These are phyloP conservation scores for Solanum tarijense DNA, from an alignment of 257 asterid species.

Conservation along the genomic window DNA sequence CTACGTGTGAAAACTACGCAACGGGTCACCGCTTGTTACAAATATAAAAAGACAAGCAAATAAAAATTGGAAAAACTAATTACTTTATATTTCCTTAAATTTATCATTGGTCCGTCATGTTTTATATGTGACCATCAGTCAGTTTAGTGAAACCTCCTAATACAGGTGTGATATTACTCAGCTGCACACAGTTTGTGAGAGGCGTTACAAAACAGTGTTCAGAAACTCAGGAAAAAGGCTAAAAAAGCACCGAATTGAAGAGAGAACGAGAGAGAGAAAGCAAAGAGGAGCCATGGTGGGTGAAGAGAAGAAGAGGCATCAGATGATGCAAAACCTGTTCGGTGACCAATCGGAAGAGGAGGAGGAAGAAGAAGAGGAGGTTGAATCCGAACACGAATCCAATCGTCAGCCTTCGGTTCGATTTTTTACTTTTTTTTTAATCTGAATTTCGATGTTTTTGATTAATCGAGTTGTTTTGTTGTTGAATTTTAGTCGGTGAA, in stretches of 20 bases:
- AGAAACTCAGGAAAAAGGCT: neutral
- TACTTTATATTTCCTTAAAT: no score
- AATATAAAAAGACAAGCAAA: neutral
- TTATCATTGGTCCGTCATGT: neutral
- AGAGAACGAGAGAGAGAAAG: neutral
- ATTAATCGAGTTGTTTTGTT: neutral
- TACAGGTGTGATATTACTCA: neutral
- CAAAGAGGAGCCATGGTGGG: conserved; percentile 52
- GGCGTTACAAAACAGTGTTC: neutral
- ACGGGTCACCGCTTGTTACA: neutral
- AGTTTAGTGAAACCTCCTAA: neutral
- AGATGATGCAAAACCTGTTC: conserved; percentile 96
- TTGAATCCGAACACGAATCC: conserved; percentile 93
- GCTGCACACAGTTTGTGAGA: neutral
- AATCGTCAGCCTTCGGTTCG: conserved; percentile 86
- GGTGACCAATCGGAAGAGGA: conserved; percentile 97
- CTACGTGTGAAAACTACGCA: neutral
- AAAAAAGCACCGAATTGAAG: neutral
- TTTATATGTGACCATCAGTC: neutral
- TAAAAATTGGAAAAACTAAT: neutral
- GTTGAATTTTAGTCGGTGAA: neutral
- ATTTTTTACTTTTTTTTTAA: neutral
- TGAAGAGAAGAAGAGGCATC: conserved; percentile 96
- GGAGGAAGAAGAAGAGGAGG: conserved; percentile 82
- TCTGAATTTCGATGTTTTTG: neutral